Conservation (phyloP, 305 asterid genomes). For the Stenogyne calaminthoides region DNA sequence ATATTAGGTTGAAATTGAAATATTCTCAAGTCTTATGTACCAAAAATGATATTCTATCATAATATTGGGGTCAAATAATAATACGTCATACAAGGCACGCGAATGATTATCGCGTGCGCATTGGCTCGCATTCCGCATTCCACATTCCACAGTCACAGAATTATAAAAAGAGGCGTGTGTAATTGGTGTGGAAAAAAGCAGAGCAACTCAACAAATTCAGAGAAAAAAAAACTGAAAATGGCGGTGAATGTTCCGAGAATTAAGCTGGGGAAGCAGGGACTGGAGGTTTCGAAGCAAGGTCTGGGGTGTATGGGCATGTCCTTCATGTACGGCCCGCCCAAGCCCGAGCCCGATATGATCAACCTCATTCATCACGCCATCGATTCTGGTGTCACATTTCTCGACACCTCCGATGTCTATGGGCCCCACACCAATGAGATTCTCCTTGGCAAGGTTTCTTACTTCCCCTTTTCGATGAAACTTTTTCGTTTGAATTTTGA, state of each 20-base stretch:
- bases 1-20: too few relatives aligned
- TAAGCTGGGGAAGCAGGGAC: conserved; percentile 45
- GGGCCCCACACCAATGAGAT: conserved; percentile 51
- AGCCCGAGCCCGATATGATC: conserved; percentile 51
- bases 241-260: conserved; percentile 37
- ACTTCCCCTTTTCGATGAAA: not conserved
- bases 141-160: not conserved
- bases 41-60: too few relatives aligned
- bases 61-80: too few relatives aligned
- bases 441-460: conserved; percentile 35
- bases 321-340: conserved; percentile 40
- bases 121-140: not conserved
- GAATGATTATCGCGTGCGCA: not conserved
- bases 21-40: too few relatives aligned
- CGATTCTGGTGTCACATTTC: conserved; percentile 45
- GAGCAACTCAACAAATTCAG: not conserved
- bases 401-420: conserved; percentile 49
- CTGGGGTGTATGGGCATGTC: conserved; percentile 59
- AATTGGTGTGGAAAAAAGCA: not conserved
- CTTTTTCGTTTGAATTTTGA: not conserved
- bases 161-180: not conserved
- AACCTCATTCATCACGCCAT: conserved; percentile 46
- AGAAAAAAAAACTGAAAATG: not conserved
- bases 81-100: too few relatives aligned
- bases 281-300: conserved; percentile 52